Percentiles rank a stretch among this genome's conserved stretches.
Conservation (phyloP, 176 grass and related monocot genomes). For the Carex parvula region DNA sequence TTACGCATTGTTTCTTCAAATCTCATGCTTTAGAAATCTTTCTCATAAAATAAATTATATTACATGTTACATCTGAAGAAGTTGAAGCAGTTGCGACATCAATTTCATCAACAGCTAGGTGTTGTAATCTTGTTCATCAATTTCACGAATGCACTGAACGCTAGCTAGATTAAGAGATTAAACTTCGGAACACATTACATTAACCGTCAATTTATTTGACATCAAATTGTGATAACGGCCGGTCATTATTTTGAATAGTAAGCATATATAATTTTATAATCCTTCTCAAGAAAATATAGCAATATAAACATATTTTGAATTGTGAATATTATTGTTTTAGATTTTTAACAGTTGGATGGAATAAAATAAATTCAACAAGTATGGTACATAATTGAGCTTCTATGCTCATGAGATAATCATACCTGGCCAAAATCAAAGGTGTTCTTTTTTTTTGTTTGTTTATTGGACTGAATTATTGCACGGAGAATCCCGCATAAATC, state of each 20-base stretch:
- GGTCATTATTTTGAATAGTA: too few relatives aligned
- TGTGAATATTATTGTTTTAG: neutral
- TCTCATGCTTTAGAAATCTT: neutral
- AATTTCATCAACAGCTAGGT: neutral
- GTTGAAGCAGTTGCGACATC: neutral
- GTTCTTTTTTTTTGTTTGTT: neutral
- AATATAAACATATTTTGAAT: too few relatives aligned
- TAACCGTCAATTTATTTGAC: too few relatives aligned
- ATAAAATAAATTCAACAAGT: neutral
- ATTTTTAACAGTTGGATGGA: neutral
- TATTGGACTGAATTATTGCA: neutral
- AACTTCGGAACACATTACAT: too few relatives aligned
- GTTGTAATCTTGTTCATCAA: neutral
- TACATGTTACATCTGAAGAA: neutral
- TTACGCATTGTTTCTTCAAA: neutral
- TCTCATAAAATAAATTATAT: neutral
- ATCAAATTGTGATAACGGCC: too few relatives aligned
- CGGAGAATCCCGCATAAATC: neutral
- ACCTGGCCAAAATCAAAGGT: neutral
- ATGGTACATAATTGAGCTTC: neutral
- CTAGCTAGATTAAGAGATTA: too few relatives aligned
- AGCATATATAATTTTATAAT: too few relatives aligned
- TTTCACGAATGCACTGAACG: too few relatives aligned
- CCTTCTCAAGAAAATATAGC: too few relatives aligned
- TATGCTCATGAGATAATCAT: neutral